These are phyloP conservation scores for Brassica incana DNA, from an alignment of 345 rosid species.

Conservation along the genomic window DNA sequence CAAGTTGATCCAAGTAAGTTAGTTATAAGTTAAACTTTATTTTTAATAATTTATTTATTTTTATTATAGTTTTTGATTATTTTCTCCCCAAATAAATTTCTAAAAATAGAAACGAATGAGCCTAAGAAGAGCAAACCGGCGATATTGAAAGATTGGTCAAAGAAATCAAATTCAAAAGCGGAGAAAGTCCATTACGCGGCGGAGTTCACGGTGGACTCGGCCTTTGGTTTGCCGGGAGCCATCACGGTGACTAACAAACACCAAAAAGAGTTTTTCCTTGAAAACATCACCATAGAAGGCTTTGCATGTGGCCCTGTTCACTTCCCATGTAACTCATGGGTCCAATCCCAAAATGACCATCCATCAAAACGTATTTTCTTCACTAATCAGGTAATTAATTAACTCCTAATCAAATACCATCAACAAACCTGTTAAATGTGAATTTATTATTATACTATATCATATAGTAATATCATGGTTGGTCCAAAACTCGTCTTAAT, in stretches of 20 bases:
- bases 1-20: constrained; percentile 87
- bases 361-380: constrained; percentile 72
- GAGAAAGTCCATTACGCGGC: constrained; percentile 87
- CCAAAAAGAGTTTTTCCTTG: constrained; percentile 81
- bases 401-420: background rate
- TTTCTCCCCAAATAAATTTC: background rate
- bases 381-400: constrained; percentile 64
- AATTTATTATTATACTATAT: background rate
- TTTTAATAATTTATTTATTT: background rate
- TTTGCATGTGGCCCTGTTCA: constrained; percentile 79
- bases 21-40: constrained; percentile 26
- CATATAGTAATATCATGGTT: background rate
- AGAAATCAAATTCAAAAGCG: constrained; percentile 67
- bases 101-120: constrained; percentile 54
- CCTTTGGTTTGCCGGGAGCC: constrained; percentile 87
- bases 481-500: constrained; percentile 12
- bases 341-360: constrained; percentile 71
- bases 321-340: constrained; percentile 97
- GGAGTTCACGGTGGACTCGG: constrained; percentile 72
- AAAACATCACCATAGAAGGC: constrained; percentile 80
- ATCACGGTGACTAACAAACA: constrained; percentile 79
- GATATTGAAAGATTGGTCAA: constrained; percentile 73
- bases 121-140: constrained; percentile 80
- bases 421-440: constrained; percentile 1
- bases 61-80: background rate